A percentile compares a stretch with the other conserved stretches of the same genome.
phyloP scores from a whole-genome alignment of 352 stramenopile species.

The Phytophthora syringae region DNA sequence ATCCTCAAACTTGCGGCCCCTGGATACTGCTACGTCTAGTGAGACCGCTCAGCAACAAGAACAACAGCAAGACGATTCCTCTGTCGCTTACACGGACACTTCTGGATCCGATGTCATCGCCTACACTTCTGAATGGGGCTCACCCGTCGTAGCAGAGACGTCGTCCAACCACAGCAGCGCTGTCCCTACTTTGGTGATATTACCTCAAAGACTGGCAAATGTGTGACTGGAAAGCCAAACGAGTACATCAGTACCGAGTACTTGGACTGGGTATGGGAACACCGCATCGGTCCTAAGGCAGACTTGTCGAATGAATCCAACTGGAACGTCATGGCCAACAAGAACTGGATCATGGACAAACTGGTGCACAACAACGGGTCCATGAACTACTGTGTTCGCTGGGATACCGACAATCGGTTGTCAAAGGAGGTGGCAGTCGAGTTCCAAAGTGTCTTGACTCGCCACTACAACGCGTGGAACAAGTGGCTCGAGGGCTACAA shows the following conservation, averaged over 20 bases:
- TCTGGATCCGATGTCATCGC: constrained; percentile 2
- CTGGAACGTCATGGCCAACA: constrained; percentile 26
- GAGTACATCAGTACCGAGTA: constrained; percentile 25
- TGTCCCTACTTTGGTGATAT: constrained; percentile 21
- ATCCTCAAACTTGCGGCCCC: neutral
- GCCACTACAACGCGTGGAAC: constrained; percentile 35
- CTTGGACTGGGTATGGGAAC: constrained; percentile 26
- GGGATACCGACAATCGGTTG: constrained; percentile 10
- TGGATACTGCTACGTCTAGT: neutral
- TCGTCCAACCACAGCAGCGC: constrained; percentile 13
- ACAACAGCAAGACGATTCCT: constrained; percentile 3
- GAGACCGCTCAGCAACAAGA: neutral
- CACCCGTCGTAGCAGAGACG: constrained; percentile 19
- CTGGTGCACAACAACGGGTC: constrained; percentile 31
- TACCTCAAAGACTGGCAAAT: constrained; percentile 18
- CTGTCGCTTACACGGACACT: neutral
- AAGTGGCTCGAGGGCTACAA: constrained; percentile 30
- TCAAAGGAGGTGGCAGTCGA: constrained; percentile 8
- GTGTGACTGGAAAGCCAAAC: constrained; percentile 8
- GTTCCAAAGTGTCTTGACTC: constrained; percentile 16
- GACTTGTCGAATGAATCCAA: constrained; percentile 4
- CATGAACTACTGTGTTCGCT: constrained; percentile 32
- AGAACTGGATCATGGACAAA: constrained; percentile 29
- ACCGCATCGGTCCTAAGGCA: constrained; percentile 19
- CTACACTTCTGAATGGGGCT: constrained; percentile 16